Base-by-base conservation (phyloP, 441 rosid species). In the Adansonia grandidieri region DNA sequence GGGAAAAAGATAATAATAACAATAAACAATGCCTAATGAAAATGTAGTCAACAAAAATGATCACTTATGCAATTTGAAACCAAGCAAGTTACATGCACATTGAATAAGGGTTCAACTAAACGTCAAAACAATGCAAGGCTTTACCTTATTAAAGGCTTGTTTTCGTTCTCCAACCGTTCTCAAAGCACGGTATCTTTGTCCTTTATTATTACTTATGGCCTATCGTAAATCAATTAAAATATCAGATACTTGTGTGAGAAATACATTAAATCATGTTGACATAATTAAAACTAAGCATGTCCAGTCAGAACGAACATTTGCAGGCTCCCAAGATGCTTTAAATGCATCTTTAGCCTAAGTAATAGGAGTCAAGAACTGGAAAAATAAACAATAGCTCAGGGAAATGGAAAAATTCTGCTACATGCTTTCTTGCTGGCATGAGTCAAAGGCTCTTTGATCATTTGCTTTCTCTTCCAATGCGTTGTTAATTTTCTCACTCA, bases 131-230 rank as follows among this genome's bases (percentile, higher is more conserved):
- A 8, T 50, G 2, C 47, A 68, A 64, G 71, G 60, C 77, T 75
- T 74, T 82, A 92, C 96, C 94, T 92, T 92, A 48, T 78, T 88
- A 79, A 92, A 92, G 82, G 87, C 90, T 81, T 90, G 90, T 80
- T 92, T 90, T 80, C 92, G 86, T 88, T 89, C 94, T 80, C 96
- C 94, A 76, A 92, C 94, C 81, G 93, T 87, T 85, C 84, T 90
- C 73, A 92, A 77, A 69, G 86, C 89, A 72, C 92, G 94, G 71
- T 92, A 92, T 82, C 94, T 88, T 88, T 75, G 82, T 92, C 94
- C 66, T 87, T 89, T 73, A 92, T 90, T 75, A 92, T 90, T 79
- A 81, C 89, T 79, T 92, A 92, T 84, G 58, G 94, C 91, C 93
- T 89, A 85, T 65, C 45, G 63, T 71, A 70, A 63, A 32, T 75